Conservation (phyloP, 306 rosid species). For the Lathyrus oleraceus region DNA sequence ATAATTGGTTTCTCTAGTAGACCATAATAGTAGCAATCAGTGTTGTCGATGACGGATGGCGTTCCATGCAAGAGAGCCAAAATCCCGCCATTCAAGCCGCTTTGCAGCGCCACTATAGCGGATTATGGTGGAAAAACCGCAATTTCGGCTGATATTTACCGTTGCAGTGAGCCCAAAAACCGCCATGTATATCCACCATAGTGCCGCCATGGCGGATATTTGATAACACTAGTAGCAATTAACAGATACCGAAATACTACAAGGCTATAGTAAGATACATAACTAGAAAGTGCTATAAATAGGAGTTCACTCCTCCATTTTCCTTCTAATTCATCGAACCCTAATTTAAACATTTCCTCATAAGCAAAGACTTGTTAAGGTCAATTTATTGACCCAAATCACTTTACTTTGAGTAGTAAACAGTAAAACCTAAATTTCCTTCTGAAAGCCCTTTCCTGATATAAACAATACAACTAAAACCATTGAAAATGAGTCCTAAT, state of each 20-base stretch:
- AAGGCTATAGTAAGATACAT: background rate
- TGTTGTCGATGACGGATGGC: no score
- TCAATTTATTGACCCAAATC: background rate
- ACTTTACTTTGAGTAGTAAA: background rate
- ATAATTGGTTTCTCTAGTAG: constrained; percentile 11
- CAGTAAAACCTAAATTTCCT: background rate
- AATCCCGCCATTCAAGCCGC: no score
- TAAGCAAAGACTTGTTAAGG: background rate
- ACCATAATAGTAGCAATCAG: background rate
- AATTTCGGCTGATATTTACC: no score
- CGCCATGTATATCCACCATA: no score
- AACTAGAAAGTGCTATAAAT: background rate
- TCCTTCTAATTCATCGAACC: constrained; percentile 1
- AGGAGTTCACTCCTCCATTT: constrained; percentile 10
- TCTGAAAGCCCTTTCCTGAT: background rate
- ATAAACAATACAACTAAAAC: constrained; percentile 16
- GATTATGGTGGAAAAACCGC: no score
- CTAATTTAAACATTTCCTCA: constrained; percentile 7
- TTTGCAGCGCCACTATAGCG: no score
- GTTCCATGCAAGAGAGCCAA: no score
- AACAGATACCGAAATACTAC: background rate
- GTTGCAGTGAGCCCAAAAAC: no score
- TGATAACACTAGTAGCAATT: no score
- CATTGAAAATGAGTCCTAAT: background rate
- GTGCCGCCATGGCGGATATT: no score